Evolutionary conservation across 108 stramenopile species (phyloP), one percentile per base, ranked within the genome.

Genomic region (Schizochytrium sp.): DNA sequence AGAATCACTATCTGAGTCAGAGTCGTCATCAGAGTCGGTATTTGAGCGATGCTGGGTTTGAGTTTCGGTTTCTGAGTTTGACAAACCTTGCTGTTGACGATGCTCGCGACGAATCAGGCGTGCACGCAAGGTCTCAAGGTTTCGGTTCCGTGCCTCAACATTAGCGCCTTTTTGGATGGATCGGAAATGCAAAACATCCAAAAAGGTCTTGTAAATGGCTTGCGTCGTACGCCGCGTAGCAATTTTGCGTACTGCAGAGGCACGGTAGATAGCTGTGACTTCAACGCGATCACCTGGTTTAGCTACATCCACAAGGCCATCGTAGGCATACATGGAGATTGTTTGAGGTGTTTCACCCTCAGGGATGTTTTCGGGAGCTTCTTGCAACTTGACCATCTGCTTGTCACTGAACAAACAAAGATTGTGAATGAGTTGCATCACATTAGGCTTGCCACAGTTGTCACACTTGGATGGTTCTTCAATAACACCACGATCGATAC

Each of bases 311-410:
- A 98, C 98, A 60, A 99, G 92, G 89, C 98, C 97, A 91, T 99
- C 99, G 91, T 97, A 99, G 49, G 96, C 96, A 93, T 98, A 99
- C 12, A 97, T 90, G 8, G 97, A 95, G 58, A 97, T 94, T 38
- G 95, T 96, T 4, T 97, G 96, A 2, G 99, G 99, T 40, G 99
- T 99, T 90, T 99, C 98, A 46, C 99, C 99, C 28, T 97, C 98
- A 13, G 98, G 98, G 57, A 99, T 98, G 91, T 97, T 95, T 88
- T 98, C 97, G 12, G 99, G 98, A 4, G 97, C 97, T 89, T 99
- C 99, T 91, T 98, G 98, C 41, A 99, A 88, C 55, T 98, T 93
- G 5, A 98, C 95, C 92, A 98, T 92, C 93, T 99, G 99, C 93
- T 99, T 99, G 95, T 99, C 97, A 46, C 94, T 94, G 93, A 96